Base-by-base conservation (phyloP, 257 asterid genomes). In the Apocynum venetum region DNA sequence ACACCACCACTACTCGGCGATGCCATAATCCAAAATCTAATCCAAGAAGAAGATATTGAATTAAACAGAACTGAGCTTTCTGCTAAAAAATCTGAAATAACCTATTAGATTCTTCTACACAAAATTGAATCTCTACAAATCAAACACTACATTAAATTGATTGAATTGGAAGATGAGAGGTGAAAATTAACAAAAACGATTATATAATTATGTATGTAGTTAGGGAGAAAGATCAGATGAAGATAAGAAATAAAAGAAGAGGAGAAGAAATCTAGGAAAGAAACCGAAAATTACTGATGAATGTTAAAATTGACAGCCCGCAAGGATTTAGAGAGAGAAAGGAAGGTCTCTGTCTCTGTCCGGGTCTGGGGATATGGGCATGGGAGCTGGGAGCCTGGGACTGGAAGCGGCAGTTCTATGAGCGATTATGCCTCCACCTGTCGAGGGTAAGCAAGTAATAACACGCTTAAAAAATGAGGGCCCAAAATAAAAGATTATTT, bases 1-100 rank as follows among this genome's bases (percentile, higher is more conserved):
- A 87, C 57, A 53, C 59, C 79, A 38, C 49, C 78, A 49, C 40
- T 66, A 36, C 56, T 73, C 51, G 77, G 44, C 48, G 77, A 73
- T 43, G 77, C 77, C 77, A 72, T 72, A 12, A 66, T 49, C 61
- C 46, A 38, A 31, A 49, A 72, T 35, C 61, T 6, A 49, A 52
- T 72, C 76, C 61, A 19, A 43, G 36, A 19, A 41, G 52, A 67
- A 43, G 38, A 48, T 68, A 44, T 19, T 2, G 14, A 68, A 67
- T 15, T n/a, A 65, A 65, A 65, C 48, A 38, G 49, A 65, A 65
- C 20, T 53, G 19, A 53, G 31, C n/a, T 65, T 65, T 40, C 71
- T 15, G 48, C 48, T 6, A 56, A 20, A 15, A 19, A 68, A 19
- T 67, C 73, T 43, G 73, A 68, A 55, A 68, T 68, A 38, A 68